A percentile compares a stretch with the other conserved stretches of the same genome.
Conservation (phyloP, 306 rosid species). For the Vigna hirtella region DNA sequence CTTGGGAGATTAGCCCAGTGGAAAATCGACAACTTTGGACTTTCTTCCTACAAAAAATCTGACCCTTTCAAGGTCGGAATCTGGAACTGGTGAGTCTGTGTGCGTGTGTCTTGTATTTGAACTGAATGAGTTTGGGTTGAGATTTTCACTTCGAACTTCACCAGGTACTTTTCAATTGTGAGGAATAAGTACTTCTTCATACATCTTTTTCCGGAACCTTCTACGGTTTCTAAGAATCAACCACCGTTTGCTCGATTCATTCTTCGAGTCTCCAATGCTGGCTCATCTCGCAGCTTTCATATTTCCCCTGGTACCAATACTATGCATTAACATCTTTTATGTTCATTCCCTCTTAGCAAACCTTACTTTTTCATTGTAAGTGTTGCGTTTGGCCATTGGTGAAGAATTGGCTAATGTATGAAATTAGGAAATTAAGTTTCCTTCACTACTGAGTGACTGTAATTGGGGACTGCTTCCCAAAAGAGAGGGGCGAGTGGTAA, state of each 20-base stretch:
- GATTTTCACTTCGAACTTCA: not conserved
- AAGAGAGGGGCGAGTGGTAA: not conserved
- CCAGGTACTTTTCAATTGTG: slow-evolving; percentile 66
- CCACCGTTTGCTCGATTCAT: slow-evolving; percentile 82
- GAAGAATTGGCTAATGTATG: not conserved
- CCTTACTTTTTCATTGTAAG: not conserved
- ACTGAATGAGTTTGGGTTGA: not conserved
- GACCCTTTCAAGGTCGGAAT: slow-evolving; percentile 86
- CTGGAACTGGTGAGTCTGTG: slow-evolving; percentile 75
- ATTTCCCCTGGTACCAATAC: slow-evolving; percentile 55
- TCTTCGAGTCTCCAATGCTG: slow-evolving; percentile 67
- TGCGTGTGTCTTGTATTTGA: not conserved
- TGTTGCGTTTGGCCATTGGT: not conserved
- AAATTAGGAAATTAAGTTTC: not conserved
- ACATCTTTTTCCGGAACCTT: slow-evolving; percentile 85
- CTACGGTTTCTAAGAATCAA: slow-evolving; percentile 67
- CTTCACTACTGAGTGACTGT: not conserved
- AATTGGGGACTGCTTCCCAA: slow-evolving; percentile 6
- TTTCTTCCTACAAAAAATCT: slow-evolving; percentile 70
- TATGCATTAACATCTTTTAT: not conserved
- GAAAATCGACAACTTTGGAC: slow-evolving; percentile 81
- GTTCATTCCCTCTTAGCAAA: not conserved
- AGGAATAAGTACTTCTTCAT: slow-evolving; percentile 69
- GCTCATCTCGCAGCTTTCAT: slow-evolving; percentile 61
- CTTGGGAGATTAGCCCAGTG: slow-evolving; percentile 83